Evolutionary conservation across 139 green algal species (phyloP), one percentile per base, ranked within the genome.

Genomic region (Chlorella sorokiniana): DNA sequence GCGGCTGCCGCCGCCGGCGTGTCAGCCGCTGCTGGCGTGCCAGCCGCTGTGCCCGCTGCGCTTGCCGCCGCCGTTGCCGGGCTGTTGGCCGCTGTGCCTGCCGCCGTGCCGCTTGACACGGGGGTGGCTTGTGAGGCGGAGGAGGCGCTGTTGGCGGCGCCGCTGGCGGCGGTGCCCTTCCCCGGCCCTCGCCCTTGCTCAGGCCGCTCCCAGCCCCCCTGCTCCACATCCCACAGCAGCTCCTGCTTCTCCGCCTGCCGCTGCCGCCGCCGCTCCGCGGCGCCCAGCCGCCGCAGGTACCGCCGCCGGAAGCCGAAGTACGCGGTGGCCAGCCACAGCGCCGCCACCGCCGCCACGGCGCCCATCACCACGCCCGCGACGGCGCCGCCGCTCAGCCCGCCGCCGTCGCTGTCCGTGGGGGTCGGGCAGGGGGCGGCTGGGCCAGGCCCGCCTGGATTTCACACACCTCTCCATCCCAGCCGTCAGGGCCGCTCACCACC

Each of bases 331-430:
- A 25, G 7, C 20, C 18, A 25, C 14, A 77, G 44, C 44, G 18
- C 18, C 0, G n/a, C 44, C 3, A 33, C 29, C 10, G 29, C 69
- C 0, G 69, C 69, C 7, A 62, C 29, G 1, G 69, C 18, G 20
- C 44, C 69, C 25, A 77, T n/a, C 16, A 62, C 69, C 16, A 77
- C 62, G 44, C 69, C 69, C 0, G 44, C 69, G n/a, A 77, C 62
- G 4, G 69, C 69, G 44, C 69, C 44, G 31, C 29, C 69, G 44
- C 69, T 77, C 14, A 77, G 69, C 31, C 27, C 33, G 31, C 31
- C 9, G 62, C 31, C 31, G 31, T 25, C 31, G 44, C 20, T 31
- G 69, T 16, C 16, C 14, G 11, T 16, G 16, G 48, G 16, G 48
- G 48, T 56, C 14, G 14, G 11, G 48, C 48, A 11, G 48, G 48